These are phyloP conservation scores for Rhynchosporium graminicola DNA, from an alignment of 2,329 filamentous ascomycete species.

Conservation along the genomic window DNA sequence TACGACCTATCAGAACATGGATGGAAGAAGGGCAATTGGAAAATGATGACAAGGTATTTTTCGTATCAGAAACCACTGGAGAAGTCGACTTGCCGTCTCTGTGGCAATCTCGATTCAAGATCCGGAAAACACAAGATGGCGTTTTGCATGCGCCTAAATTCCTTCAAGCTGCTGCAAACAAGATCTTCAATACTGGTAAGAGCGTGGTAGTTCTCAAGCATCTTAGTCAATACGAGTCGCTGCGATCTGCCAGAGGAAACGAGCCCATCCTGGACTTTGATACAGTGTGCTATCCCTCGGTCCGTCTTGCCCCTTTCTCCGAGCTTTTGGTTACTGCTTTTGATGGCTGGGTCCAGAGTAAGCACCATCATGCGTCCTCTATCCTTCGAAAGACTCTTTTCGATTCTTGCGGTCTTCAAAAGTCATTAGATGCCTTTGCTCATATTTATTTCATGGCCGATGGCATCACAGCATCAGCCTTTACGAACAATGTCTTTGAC, in stretches of 20 bases:
- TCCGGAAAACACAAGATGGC: conserved; percentile 62
- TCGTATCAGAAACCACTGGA: conserved; percentile 62
- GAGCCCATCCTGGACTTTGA: conserved; percentile 58
- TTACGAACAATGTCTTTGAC: conserved; percentile 71
- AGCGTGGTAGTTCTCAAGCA: conserved; percentile 81
- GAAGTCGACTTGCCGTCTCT: conserved; percentile 62
- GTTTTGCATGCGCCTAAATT: conserved; percentile 72
- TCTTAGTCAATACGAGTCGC: conserved; percentile 56
- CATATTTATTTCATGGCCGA: conserved; percentile 77
- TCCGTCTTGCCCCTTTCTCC: conserved; percentile 65
- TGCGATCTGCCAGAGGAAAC: conserved; percentile 39
- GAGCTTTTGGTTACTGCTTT: conserved; percentile 74
- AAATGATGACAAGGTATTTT: conserved; percentile 69
- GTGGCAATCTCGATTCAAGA: conserved; percentile 74
- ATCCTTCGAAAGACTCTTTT: conserved; percentile 68
- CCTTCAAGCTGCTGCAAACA: conserved; percentile 65
- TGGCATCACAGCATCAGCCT: conserved; percentile 64
- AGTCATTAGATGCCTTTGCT: conserved; percentile 66
- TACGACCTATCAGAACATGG: conserved; percentile 79
- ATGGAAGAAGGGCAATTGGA: conserved; percentile 77
- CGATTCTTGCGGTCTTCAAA: conserved; percentile 65
- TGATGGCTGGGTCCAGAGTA: conserved; percentile 72
- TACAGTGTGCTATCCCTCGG: conserved; percentile 51
- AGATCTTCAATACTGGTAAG: conserved; percentile 86
- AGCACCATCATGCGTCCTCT: conserved; percentile 68